Conservation (phyloP, 441 rosid genomes). For the Bruguiera hainesii region DNA sequence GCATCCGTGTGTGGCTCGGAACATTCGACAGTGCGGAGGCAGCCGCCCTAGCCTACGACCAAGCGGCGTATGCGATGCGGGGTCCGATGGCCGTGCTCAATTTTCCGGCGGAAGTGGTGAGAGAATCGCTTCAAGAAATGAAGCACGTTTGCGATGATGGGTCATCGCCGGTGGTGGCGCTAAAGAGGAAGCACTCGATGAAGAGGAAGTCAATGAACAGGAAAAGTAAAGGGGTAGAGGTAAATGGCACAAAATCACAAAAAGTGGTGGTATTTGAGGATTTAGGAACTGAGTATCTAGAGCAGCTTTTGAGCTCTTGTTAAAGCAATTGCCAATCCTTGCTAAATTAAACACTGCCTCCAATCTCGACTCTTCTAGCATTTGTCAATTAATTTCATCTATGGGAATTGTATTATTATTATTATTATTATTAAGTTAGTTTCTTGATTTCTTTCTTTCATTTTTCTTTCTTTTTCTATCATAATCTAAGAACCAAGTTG, state of each 20-base stretch:
- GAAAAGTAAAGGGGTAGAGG: slow-evolving; percentile 21
- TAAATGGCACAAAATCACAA: slow-evolving; percentile 19
- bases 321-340: slow-evolving; percentile 6
- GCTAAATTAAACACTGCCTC: not conserved
- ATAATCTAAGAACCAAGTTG: not conserved
- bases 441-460: not conserved
- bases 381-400: not conserved
- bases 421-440: not conserved
- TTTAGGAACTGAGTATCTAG: slow-evolving; percentile 71
- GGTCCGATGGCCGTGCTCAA: slow-evolving; percentile 68
- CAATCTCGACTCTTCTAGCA: not conserved
- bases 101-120: slow-evolving; percentile 63
- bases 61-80: slow-evolving; percentile 77
- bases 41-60: slow-evolving; percentile 85
- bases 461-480: not conserved
- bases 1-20: slow-evolving; percentile 83
- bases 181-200: slow-evolving; percentile 67
- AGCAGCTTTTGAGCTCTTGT: slow-evolving; percentile 52
- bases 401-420: not conserved
- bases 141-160: slow-evolving; percentile 60
- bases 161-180: slow-evolving; percentile 74
- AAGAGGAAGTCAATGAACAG: slow-evolving; percentile 38
- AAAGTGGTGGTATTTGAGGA: slow-evolving; percentile 67
- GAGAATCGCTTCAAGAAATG: slow-evolving; percentile 66
- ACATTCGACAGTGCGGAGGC: slow-evolving; percentile 80